Evolutionary conservation across 177 flowering plant species (phyloP), one percentile per base, ranked within the genome.

Genomic region (Tripterygium wilfordii): DNA sequence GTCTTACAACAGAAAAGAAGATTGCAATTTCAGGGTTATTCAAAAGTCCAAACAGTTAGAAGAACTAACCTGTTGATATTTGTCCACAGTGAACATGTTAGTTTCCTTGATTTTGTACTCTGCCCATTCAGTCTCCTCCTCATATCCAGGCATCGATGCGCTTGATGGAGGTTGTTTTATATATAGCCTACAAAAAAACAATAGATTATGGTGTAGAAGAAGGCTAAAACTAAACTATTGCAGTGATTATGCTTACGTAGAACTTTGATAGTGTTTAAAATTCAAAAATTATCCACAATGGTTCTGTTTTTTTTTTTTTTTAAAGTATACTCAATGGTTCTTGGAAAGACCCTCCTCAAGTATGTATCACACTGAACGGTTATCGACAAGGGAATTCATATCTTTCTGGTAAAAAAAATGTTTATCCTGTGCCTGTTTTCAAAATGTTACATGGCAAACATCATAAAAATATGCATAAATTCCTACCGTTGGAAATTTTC

Each of bases 91-190:
- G 61, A 91, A 91, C 94, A 91, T 76, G 60, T 88, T 88, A 60
- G 79, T 74, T 71, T 91, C 98, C 66, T 91, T 91, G 26, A 91
- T 85, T 62, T 83, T 91, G 78, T 91, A 91, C 52, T 91, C 98
- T 13, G 76, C 82, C 98, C 98, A 91, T 50, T 88, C 98, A 7
- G 67, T 59, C 49, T 83, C 80, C 27, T 67, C 49, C 21, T 67
- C 83, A 46, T 61, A 19, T 22, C 72, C 86, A 43, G 83, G 57
- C 35, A 68, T 35, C 16, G 76, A 78, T 44, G 85, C 76, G 61
- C 60, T 70, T 47, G 82, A 75, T 53, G 66, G 57, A 33, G 95
- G 83, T 54, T 88, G 96, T 62, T 78, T 74, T 49, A 82, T 88
- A 61, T 92, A 92, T 33, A 92, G 57, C 78, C 98, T 92, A 58